phyloP scores from a whole-genome alignment of 1,139 yeast genomes.

The Pneumocystis carinii region DNA sequence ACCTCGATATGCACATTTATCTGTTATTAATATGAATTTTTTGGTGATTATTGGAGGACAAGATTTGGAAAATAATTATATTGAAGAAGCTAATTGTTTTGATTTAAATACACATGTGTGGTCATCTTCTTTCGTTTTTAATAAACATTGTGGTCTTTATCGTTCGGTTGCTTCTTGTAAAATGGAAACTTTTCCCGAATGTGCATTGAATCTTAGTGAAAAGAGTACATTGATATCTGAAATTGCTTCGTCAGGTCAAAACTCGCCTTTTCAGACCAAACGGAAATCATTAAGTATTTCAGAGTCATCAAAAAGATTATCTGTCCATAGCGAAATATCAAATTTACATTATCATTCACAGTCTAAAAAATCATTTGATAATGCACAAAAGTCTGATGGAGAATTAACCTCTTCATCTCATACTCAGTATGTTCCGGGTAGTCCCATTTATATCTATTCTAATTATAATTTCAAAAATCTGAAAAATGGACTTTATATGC shows the following conservation, averaged over 20 bases:
- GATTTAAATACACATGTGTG: conserved; percentile 11
- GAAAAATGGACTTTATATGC: conserved; percentile 5
- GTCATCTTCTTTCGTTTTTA: conserved; percentile 7
- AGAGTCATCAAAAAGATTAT: background rate
- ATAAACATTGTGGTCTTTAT: conserved; percentile 14
- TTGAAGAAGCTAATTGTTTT: conserved; percentile 12
- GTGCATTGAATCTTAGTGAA: background rate
- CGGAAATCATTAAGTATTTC: background rate
- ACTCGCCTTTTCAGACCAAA: background rate
- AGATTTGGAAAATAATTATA: conserved; percentile 13
- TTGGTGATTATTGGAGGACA: conserved; percentile 16
- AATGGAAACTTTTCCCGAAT: background rate
- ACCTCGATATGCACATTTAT: conserved; percentile 17
- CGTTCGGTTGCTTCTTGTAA: conserved; percentile 11
- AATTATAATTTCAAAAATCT: conserved; percentile 12
- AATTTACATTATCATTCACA: background rate
- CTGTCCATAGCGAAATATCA: background rate
- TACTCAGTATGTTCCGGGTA: background rate
- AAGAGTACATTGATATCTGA: background rate
- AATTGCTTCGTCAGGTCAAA: background rate
- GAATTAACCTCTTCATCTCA: background rate
- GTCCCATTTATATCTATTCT: conserved; percentile 13
- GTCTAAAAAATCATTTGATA: background rate
- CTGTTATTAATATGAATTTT: conserved; percentile 10
- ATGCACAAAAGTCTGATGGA: background rate